Evolutionary conservation across 2,329 filamentous ascomycete species (phyloP).

Genomic region (Passalora sequoiae): DNA sequence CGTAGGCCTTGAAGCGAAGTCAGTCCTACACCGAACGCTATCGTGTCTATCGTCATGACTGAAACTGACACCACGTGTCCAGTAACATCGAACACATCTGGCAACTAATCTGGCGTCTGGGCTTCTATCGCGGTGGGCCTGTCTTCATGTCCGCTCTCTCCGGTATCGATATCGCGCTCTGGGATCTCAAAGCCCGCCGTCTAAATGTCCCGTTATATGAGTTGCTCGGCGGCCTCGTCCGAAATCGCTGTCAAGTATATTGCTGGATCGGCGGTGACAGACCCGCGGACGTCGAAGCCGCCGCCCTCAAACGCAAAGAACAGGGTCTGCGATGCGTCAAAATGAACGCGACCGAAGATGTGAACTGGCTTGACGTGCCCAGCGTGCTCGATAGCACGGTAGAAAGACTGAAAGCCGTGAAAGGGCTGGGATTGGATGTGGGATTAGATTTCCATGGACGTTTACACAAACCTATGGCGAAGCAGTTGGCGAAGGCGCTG

Average conservation of each 20-base stretch:
- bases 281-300: conserved; percentile 58
- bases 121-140: conserved; percentile 72
- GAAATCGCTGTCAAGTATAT: conserved; percentile 66
- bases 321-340: conserved; percentile 61
- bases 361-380: conserved; percentile 72
- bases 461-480: conserved; percentile 74
- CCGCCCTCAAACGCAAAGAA: conserved; percentile 47
- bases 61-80: too few species aligned
- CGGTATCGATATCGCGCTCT: conserved; percentile 73
- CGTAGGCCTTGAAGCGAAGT: conserved; percentile 62
- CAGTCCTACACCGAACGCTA: background rate
- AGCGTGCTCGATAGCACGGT: conserved; percentile 58
- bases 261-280: conserved; percentile 74
- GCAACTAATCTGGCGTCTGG: conserved; percentile 63
- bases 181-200: conserved; percentile 67
- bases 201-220: conserved; percentile 66
- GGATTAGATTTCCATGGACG: conserved; percentile 75
- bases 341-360: conserved; percentile 74
- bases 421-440: conserved; percentile 63
- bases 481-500: conserved; percentile 63
- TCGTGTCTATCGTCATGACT: too few species aligned
- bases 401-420: conserved; percentile 63
- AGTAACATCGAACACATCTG: conserved; percentile 76
- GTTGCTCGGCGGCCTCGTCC: conserved; percentile 68
- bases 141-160: conserved; percentile 76